These are phyloP conservation scores for Boletus subparvulus DNA, from an alignment of 768 basidiomycete species.

Conservation along the genomic window DNA sequence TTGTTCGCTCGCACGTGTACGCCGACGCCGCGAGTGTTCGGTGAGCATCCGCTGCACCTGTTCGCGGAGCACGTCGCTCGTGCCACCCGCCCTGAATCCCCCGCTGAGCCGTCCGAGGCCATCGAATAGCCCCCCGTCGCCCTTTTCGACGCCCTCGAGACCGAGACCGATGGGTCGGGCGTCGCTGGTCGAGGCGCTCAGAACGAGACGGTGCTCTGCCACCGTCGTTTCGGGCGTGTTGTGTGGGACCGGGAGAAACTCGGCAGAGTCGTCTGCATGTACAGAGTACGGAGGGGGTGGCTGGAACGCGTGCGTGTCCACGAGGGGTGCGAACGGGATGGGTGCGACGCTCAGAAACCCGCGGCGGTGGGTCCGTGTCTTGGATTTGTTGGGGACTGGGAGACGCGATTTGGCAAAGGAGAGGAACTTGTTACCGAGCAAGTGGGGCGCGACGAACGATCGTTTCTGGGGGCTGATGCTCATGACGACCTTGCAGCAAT, in stretches of 20 bases:
- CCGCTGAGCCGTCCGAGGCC: constrained; percentile 30
- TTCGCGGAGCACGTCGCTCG: constrained; percentile 16
- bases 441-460: constrained; percentile 9
- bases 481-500: neutral
- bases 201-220: neutral
- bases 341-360: constrained; percentile 16
- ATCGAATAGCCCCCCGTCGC: constrained; percentile 27
- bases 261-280: constrained; percentile 6
- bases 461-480: constrained; percentile 9
- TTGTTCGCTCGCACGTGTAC: constrained; percentile 13
- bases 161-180: constrained; percentile 23
- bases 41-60: constrained; percentile 22
- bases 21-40: constrained; percentile 22
- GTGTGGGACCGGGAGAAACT: constrained; percentile 23
- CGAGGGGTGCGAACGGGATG: constrained; percentile 28
- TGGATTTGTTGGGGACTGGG: constrained; percentile 20
- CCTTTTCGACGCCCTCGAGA: constrained; percentile 25
- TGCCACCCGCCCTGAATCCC: constrained; percentile 17
- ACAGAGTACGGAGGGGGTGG: constrained; percentile 27
- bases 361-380: constrained; percentile 8
- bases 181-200: neutral
- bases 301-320: constrained; percentile 27
- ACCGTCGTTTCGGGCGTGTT: constrained; percentile 23
- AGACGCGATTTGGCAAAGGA: constrained; percentile 26
- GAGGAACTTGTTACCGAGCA: constrained; percentile 19